Evolutionary conservation across 345 rosid species (phyloP), one percentile per base, ranked within the genome.

Genomic region (Streptanthus diversifolius): DNA sequence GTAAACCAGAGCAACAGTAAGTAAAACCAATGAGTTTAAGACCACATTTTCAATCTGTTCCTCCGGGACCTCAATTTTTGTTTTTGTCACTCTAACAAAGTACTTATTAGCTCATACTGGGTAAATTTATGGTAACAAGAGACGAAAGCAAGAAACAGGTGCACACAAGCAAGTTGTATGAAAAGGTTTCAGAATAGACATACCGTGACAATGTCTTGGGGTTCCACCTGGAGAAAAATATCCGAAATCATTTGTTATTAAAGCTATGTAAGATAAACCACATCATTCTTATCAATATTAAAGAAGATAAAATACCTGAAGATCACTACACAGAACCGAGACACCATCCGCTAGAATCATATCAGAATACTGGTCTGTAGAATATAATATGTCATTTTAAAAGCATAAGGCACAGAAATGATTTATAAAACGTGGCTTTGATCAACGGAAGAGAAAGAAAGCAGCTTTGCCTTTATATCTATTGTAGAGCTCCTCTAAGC

Each of bases 181-280:
- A 69, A 47, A 72, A 44, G 53, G 55, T 54, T 66, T 60, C 12
- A 67, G 19, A n/a, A 15, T 27, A 49, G 27, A 81, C 96, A 77
- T 85, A 91, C 97, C 91, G 82, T 93, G 65, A 93, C 98, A 33
- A 93, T 91, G 82, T 93, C 98, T 85, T 93, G 98, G 63, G 97
- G 98, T 84, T 93, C 98, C 79, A 93, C 98, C 97, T 93, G 88
- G 27, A 19, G 60, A 60, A 82, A 60, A 82, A 74, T 72, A 30
- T 4, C 8, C 69, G 74, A 22, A 27, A 63, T 69, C 14, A 71
- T 18, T 40, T 56, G 71, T 74, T 78, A 85, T 0, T 9, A 4
- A 43, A 1, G 52, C 45, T 29, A 58, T 21, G 45, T 19, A 72
- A 37, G 48, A 66, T 6, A 54, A 47, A 64, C 59, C 51, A 66